Percentiles rank a stretch among this genome's conserved stretches.
These are phyloP conservation scores for Pestalotiopsis sp. DNA, from an alignment of 2,329 filamentous ascomycete genomes.

Conservation along the genomic window DNA sequence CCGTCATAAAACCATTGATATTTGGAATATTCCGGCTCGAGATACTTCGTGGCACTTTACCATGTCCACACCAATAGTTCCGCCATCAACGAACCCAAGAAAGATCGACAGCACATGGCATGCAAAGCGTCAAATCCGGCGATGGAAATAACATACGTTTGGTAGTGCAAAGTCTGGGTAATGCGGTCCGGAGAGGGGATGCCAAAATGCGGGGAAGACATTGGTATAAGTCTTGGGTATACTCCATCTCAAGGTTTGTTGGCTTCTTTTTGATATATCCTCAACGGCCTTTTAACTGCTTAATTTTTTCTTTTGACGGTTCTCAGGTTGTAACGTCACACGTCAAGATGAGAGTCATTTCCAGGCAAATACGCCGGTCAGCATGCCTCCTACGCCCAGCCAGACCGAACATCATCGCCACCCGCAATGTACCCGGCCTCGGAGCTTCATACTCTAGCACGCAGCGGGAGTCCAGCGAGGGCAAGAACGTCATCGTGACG, in stretches of 20 bases:
- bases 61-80: no score
- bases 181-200: slow-evolving; percentile 6
- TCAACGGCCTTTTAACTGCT: no score
- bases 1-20: no score
- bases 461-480: slow-evolving; percentile 17
- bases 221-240: neutral
- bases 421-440: neutral
- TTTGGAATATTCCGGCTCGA: no score
- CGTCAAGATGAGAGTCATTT: neutral
- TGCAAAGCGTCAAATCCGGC: neutral
- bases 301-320: no score
- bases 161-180: neutral
- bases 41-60: no score
- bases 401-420: neutral
- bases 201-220: neutral
- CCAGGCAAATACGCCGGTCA: neutral
- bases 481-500: slow-evolving; percentile 29
- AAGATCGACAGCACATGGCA: neutral
- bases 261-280: neutral
- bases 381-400: neutral
- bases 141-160: neutral
- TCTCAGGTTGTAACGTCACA: no score
- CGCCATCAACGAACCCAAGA: neutral
- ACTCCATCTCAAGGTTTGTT: neutral
- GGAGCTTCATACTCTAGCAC: neutral